Conservation (phyloP, 129 eudicot species). For the Pittosporum tobira region DNA sequence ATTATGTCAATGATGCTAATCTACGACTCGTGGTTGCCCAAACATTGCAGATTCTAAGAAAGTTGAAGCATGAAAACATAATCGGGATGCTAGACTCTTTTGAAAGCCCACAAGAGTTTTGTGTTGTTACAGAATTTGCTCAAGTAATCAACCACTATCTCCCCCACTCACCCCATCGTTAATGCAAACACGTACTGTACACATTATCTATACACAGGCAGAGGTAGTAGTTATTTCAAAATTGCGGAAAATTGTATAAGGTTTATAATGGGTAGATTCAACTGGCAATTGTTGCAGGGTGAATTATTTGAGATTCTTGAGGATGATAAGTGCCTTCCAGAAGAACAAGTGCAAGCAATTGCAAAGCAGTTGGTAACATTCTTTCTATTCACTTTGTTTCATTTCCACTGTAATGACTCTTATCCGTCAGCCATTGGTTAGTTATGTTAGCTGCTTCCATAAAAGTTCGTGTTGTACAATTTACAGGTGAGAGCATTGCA, state of each 20-base stretch:
- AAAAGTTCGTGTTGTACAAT: conserved; percentile 13
- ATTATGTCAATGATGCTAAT: not conserved
- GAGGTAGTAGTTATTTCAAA: conserved; percentile 1
- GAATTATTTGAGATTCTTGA: conserved; percentile 95
- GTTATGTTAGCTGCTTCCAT: not conserved
- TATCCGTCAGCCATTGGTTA: not conserved
- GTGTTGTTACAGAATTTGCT: conserved; percentile 97
- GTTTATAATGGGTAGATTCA: not conserved
- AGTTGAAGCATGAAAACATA: conserved; percentile 89
- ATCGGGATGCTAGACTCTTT: conserved; percentile 94
- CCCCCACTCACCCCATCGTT: conserved; percentile 1
- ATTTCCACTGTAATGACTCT: conserved; percentile 7
- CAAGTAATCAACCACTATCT: conserved; percentile 40
- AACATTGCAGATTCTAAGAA: conserved; percentile 68
- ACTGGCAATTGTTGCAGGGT: conserved; percentile 42
- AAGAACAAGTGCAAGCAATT: conserved; percentile 92
- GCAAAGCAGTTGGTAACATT: conserved; percentile 89
- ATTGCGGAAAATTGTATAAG: not conserved
- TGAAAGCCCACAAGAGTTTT: conserved; percentile 94
- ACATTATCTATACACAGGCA: not conserved
- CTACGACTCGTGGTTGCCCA: conserved; percentile 1
- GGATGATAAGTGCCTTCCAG: conserved; percentile 96
- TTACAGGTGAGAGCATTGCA: conserved; percentile 90
- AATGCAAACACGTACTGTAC: not conserved
- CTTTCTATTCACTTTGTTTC: not conserved